phyloP scores from a whole-genome alignment of 257 asterid genomes.

The Mentha longifolia region DNA sequence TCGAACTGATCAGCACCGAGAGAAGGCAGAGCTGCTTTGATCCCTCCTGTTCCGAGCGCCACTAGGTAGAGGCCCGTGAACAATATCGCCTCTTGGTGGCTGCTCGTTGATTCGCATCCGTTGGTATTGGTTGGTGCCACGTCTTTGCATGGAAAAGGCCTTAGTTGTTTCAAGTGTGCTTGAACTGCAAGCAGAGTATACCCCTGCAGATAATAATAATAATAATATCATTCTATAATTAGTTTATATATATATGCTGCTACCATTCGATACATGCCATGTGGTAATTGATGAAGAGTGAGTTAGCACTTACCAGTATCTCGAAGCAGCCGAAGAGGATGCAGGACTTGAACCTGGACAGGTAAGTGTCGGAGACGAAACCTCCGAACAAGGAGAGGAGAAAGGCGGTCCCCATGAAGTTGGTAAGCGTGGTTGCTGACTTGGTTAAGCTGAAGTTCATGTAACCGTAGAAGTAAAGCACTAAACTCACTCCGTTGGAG shows the following conservation, averaged over 20 bases:
- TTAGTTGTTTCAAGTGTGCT: conserved; percentile 62
- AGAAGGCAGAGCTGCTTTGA: conserved; percentile 72
- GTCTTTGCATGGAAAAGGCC: conserved; percentile 75
- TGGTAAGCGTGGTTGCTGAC: conserved; percentile 62
- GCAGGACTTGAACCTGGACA: conserved; percentile 66
- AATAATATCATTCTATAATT: background rate
- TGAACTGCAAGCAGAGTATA: conserved; percentile 65
- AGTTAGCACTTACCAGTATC: conserved; percentile 50
- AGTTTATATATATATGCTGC: background rate
- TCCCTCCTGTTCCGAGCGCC: conserved; percentile 66
- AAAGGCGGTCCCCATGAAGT: conserved; percentile 62
- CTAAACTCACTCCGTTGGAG: conserved; percentile 57
- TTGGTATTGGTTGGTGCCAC: conserved; percentile 27
- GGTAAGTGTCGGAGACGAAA: conserved; percentile 62
- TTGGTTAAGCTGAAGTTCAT: conserved; percentile 65
- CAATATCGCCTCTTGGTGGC: conserved; percentile 51
- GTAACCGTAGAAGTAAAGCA: conserved; percentile 60
- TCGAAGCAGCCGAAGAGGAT: conserved; percentile 56
- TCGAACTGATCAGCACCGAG: conserved; percentile 84
- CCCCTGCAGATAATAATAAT: too few relatives aligned
- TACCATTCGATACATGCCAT: too few relatives aligned
- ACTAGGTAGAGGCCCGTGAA: conserved; percentile 63
- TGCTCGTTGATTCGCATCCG: conserved; percentile 51
- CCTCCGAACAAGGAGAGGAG: conserved; percentile 60
- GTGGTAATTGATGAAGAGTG: background rate